These are phyloP conservation scores for Lentithecium fluviatile DNA, from an alignment of 495 filamentous ascomycete genomes.

Conservation along the genomic window DNA sequence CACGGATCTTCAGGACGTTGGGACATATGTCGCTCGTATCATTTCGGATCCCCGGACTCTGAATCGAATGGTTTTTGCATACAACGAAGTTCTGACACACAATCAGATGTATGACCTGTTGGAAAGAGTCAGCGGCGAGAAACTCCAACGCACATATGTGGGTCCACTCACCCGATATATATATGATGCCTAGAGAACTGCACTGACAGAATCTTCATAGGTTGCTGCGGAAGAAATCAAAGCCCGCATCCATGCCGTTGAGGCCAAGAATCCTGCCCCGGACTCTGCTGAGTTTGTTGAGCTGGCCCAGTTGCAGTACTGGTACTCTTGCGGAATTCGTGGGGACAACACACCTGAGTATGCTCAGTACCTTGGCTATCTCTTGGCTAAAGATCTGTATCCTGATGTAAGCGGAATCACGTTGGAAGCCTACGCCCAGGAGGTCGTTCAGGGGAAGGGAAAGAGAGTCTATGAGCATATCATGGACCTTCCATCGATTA, in stretches of 20 bases:
- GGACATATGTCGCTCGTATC: constrained; percentile 56
- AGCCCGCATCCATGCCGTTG: too few relatives aligned
- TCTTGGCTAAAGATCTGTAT: constrained; percentile 57
- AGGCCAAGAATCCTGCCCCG: background rate
- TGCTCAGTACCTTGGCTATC: constrained; percentile 59
- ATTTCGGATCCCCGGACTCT: constrained; percentile 56
- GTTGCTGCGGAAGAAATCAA: too few relatives aligned
- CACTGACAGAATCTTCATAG: too few relatives aligned
- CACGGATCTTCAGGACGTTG: constrained; percentile 57
- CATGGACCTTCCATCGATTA: too few relatives aligned
- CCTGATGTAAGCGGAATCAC: constrained; percentile 42
- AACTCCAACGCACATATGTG: constrained; percentile 53
- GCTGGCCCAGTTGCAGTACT: background rate
- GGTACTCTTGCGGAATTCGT: constrained; percentile 54
- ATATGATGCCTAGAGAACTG: too few relatives aligned
- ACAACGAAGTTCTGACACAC: constrained; percentile 51
- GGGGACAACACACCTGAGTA: constrained; percentile 58
- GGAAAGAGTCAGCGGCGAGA: constrained; percentile 56
- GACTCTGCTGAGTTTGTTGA: background rate
- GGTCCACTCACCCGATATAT: too few relatives aligned
- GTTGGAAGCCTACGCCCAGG: constrained; percentile 7
- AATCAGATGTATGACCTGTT: constrained; percentile 53
- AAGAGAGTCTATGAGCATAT: background rate
- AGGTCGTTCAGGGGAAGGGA: constrained; percentile 7
- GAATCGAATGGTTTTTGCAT: constrained; percentile 58